Evolutionary conservation across 176 grass and related monocot genomes (phyloP), one percentile per base, ranked within the genome.

Genomic region (Eragrostis nindensis): DNA sequence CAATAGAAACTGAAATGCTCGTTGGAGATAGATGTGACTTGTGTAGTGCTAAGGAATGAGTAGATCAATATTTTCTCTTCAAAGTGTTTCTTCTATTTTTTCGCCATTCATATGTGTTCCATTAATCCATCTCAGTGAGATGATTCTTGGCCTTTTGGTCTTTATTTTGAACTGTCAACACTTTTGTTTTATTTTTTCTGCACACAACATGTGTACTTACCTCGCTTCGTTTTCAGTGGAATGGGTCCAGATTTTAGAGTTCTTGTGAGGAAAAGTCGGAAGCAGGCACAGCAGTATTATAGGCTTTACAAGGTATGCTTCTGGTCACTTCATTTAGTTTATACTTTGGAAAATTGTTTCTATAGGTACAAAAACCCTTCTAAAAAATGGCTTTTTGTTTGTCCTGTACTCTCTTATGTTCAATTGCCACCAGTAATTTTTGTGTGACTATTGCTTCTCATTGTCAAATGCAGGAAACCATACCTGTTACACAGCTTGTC

Each of bases 401-500:
- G 0, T 63, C 10, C 24, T 62, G 5, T 19, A 54, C 24, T 39
- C 24, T 39, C 50, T 71, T 78, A 4, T 56, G 27, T 10, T 70
- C 2, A 56, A 39, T 6, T 41, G 14, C 59, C 45, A 1, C 41
- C 47, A 78, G 15, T 54, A 70, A 66, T 76, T 5, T 74, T 16
- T 16, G 11, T 74, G 21, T 89, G 63, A 60, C 66, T 52, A 26
- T 76, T 70, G 14, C 42, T 62, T 74, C 36, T 19, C 52, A 10
- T 77, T 80, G 19, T 27, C 49, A 55, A 83, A 76, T 83, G 62
- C 78, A 98, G 95, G 95, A 95, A 70, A 70, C 82, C 21, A 95
- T 98, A 71, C 95, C 92, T 63, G 92, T 95, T 84, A 98, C 95
- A 48, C 95, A 95, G 79, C 95, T 98, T 81, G 95, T 95, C 67